These are phyloP conservation scores for Closterium sp. DNA, from an alignment of 139 green algal genomes.

Conservation along the genomic window DNA sequence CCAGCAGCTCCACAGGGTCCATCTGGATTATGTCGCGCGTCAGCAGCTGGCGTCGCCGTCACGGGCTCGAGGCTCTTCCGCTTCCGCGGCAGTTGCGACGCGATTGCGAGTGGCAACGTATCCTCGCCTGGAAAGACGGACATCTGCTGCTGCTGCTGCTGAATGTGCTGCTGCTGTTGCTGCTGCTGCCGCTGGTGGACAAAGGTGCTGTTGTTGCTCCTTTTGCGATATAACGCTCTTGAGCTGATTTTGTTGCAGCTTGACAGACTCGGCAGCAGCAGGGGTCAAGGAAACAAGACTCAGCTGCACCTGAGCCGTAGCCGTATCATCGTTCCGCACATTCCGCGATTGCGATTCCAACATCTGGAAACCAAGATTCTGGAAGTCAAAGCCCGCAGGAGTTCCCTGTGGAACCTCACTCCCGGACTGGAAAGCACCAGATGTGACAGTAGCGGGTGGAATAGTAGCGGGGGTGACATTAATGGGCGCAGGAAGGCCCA, in stretches of 20 bases:
- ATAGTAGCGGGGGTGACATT: neutral
- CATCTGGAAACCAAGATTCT: neutral
- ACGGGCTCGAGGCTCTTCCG: neutral
- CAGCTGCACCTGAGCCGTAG: neutral
- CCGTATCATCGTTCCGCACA: neutral
- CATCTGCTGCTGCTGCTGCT: neutral
- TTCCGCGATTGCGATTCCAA: neutral
- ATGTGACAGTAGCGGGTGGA: neutral
- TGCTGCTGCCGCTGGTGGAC: constrained; percentile 3
- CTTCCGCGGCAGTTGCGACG: neutral
- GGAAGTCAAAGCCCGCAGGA: neutral
- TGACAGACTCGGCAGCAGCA: neutral
- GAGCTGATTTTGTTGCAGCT: constrained; percentile 20
- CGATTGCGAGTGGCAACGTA: neutral
- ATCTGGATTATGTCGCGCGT: constrained; percentile 27
- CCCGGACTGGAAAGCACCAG: too few relatives aligned
- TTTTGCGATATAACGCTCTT: neutral
- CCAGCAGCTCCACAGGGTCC: constrained; percentile 43
- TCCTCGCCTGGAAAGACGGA: neutral
- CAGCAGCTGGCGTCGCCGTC: neutral
- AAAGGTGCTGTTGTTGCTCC: constrained; percentile 9
- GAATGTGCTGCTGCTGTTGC: constrained; percentile 7
- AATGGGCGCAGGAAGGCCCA: neutral
- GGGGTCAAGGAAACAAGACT: neutral
- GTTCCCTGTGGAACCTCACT: neutral